These are phyloP conservation scores for Flaveria ramosissima DNA, from an alignment of 129 eudicot genomes.

Conservation along the genomic window DNA sequence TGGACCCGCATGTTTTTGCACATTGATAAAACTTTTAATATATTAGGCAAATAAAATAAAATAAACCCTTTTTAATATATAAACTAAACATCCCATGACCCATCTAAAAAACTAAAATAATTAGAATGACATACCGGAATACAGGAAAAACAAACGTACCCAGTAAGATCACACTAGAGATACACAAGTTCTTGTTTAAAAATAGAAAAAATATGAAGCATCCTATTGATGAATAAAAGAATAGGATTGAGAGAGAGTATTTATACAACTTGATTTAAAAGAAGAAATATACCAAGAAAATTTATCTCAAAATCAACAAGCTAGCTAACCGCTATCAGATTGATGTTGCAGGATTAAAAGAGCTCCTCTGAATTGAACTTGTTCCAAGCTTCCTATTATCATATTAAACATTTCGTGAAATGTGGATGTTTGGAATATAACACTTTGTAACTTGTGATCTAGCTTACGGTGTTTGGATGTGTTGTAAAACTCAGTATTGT, in stretches of 20 bases:
- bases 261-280: slow-evolving; percentile 10
- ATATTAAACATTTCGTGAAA: slow-evolving; percentile 3
- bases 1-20: no score
- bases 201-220: background rate
- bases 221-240: slow-evolving; percentile 32
- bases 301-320: slow-evolving; percentile 17
- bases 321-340: slow-evolving; percentile 6
- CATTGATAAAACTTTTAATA: no score
- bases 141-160: no score
- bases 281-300: slow-evolving; percentile 2
- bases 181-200: background rate
- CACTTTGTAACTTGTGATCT: background rate
- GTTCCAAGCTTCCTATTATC: slow-evolving; percentile 90
- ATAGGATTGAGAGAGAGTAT: slow-evolving; percentile 13
- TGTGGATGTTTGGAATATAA: background rate
- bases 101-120: background rate
- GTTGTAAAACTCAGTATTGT: background rate
- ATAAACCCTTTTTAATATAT: background rate
- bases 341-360: slow-evolving; percentile 43
- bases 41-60: no score
- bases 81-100: background rate
- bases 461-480: slow-evolving; percentile 8
- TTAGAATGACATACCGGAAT: background rate
- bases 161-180: background rate
- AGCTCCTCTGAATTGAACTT: slow-evolving; percentile 99